Evolutionary conservation across 345 rosid genomes (phyloP), one percentile per base, ranked within the genome.

Genomic region (Syzygium grande): DNA sequence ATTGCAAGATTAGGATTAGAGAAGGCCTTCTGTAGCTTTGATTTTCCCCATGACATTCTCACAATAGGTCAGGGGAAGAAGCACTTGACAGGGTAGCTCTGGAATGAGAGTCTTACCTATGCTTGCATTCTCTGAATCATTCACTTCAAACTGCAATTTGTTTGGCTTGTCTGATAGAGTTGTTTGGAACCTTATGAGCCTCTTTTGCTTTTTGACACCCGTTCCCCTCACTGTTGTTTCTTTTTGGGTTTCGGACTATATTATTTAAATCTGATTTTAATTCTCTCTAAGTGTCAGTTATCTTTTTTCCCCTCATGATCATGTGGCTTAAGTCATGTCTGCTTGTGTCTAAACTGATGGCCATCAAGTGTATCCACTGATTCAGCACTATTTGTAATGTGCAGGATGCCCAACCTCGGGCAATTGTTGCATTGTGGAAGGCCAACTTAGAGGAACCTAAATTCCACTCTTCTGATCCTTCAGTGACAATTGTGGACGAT

Each of bases 391-490:
- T 10, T 5, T 73, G 25, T 38, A 38, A 73, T 92, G 78, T 90
- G 84, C 97, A 98, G 99, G 99, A 97, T 92, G 95, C 98, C 78
- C 94, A 89, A 88, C 99, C 99, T 65, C 98, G 98, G 27, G 91
- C 92, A 0, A 85, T 94, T 86, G 92, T 97, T 87, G 93, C 97
- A 51, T 89, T 98, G 93, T 96, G 99, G 98, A 97, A 91, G 91
- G 98, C 97, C 51, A 95, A 94, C 92, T 88, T 98, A 90, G 98
- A 96, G 91, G 98, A 95, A 86, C 94, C 94, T 88, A 96, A 95
- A 91, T 89, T 87, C 52, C 93, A 95, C 88, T 97, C 89, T 88
- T 89, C 94, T 87, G 99, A 98, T 91, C 90, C 97, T 86, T 92
- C 99, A 29, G 98, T 97, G 89, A 90, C 91, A 91, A 95, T 98